Conservation (phyloP, 768 basidiomycete genomes). For the Lactarius psammicola region DNA sequence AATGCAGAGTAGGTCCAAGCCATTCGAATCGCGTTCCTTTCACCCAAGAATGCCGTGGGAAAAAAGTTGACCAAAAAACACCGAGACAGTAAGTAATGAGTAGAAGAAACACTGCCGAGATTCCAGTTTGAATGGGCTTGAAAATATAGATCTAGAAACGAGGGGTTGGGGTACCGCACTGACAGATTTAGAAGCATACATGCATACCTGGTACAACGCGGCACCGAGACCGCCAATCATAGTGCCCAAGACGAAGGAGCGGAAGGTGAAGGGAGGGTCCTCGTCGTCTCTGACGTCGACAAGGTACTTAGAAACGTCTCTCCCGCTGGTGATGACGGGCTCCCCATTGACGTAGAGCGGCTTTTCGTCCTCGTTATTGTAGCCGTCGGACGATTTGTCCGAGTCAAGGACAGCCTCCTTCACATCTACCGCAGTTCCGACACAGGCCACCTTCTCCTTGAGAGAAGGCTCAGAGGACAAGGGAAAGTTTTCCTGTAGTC, state of each 20-base stretch:
- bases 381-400: not conserved
- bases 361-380: constrained; percentile 8
- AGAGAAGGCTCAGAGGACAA: not conserved
- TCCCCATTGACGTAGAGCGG: constrained; percentile 21
- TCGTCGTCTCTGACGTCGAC: constrained; percentile 59
- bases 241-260: constrained; percentile 56
- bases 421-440: not conserved
- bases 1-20: constrained; percentile 42
- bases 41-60: constrained; percentile 45
- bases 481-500: no score
- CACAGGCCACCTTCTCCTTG: constrained; percentile 5
- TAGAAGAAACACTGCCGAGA: constrained; percentile 57
- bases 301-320: constrained; percentile 53
- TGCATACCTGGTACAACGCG: constrained; percentile 51
- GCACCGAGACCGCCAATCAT: constrained; percentile 57
- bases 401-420: not conserved
- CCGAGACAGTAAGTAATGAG: constrained; percentile 54
- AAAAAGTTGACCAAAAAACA: constrained; percentile 47
- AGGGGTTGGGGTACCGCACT: not conserved
- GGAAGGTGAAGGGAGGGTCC: constrained; percentile 53
- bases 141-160: constrained; percentile 52
- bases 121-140: constrained; percentile 52
- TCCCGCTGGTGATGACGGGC: constrained; percentile 39
- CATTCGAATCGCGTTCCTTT: constrained; percentile 44
- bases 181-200: not conserved